Evolutionary conservation across 2,329 filamentous ascomycete species (phyloP).

Genomic region (Boeremia lycopersici): DNA sequence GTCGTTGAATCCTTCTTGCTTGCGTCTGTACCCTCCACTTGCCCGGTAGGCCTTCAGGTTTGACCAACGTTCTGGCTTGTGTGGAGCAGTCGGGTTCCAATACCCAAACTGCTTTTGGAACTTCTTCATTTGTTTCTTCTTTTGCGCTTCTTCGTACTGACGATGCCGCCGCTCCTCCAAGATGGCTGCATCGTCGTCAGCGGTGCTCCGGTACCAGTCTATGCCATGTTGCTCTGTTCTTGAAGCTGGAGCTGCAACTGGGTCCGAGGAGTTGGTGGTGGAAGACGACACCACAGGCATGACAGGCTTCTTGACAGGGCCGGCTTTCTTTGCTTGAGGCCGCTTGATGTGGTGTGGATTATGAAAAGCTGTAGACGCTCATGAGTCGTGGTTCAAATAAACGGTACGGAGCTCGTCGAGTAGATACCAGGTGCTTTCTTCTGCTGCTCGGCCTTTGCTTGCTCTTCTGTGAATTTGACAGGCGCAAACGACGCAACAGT

Average conservation of each 20-base stretch:
- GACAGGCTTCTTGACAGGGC: constrained; percentile 31
- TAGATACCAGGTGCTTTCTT: constrained; percentile 45
- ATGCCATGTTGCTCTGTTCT: constrained; percentile 30
- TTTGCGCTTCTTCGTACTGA: constrained; percentile 71
- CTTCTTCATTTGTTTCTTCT: constrained; percentile 66
- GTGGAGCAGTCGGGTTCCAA: constrained; percentile 53
- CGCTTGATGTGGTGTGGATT: constrained; percentile 44
- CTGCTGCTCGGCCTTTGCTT: constrained; percentile 39
- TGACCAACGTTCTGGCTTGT: constrained; percentile 32
- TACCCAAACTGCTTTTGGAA: constrained; percentile 72
- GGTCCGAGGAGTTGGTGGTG: constrained; percentile 18
- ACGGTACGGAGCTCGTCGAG: constrained; percentile 26
- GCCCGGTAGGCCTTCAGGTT: constrained; percentile 36
- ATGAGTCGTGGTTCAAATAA: constrained; percentile 36
- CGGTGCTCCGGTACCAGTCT: constrained; percentile 71
- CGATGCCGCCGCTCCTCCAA: constrained; percentile 71
- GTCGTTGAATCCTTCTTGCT: constrained; percentile 32
- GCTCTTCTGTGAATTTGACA: constrained; percentile 37
- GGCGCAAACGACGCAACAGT: constrained; percentile 37
- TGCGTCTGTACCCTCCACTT: constrained; percentile 32
- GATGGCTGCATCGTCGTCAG: constrained; percentile 77
- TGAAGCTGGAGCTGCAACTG: constrained; percentile 17
- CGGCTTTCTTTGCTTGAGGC: constrained; percentile 37
- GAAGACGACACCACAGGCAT: constrained; percentile 28
- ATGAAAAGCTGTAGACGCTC: constrained; percentile 37